Evolutionary conservation across 2,329 filamentous ascomycete species (phyloP), one percentile per base, ranked within the genome.

Genomic region (Phyllosticta citriasiana): DNA sequence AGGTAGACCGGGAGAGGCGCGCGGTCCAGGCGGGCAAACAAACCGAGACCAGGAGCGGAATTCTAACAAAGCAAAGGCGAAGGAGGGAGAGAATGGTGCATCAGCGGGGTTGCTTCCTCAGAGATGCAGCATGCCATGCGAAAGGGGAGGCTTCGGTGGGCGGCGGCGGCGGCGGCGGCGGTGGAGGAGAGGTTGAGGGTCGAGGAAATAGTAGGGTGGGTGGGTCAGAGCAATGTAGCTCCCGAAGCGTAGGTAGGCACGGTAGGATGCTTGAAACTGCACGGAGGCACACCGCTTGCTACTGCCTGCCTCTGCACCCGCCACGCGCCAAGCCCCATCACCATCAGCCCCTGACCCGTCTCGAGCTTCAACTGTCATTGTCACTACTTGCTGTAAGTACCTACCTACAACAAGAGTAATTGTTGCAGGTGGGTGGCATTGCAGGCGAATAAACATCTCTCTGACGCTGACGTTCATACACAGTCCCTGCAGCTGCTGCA

Each of bases 21-120:
- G 59, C 55, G 59, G 54, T 50, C 59, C 54, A 35, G 40, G 40
- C 40, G 56, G 40, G 40, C 40, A 60, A 54, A 52, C 54, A 54
- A 50, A 51, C 50, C 59, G 53, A 61, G 53, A 61, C 59, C 47
- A 22, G 25, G 57, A 57, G 40, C 55, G 26, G 27, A 19, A 54
- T 53, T 55, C 58, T 60, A 60, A 52, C 58, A 60, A 56, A 56
- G 50, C 57, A 53, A 47, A 51, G 25, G 12, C 30, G 58, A 22
- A 47, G 30, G 50, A 57, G 59, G 54, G 55, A 47, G 35, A 27
- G 35, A 35, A 52, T 47, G 24, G 53, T 24, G 53, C 53, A 54
- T 54, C 53, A 16, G 27, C 27, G n/a, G 27, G n/a, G 27, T 5
- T 26, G 19, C 53, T 54, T 26, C 6, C 53, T 54, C 25, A 54